These are phyloP conservation scores for Scedosporium dehoogii DNA, from an alignment of 2,329 filamentous ascomycete genomes.

Conservation along the genomic window DNA sequence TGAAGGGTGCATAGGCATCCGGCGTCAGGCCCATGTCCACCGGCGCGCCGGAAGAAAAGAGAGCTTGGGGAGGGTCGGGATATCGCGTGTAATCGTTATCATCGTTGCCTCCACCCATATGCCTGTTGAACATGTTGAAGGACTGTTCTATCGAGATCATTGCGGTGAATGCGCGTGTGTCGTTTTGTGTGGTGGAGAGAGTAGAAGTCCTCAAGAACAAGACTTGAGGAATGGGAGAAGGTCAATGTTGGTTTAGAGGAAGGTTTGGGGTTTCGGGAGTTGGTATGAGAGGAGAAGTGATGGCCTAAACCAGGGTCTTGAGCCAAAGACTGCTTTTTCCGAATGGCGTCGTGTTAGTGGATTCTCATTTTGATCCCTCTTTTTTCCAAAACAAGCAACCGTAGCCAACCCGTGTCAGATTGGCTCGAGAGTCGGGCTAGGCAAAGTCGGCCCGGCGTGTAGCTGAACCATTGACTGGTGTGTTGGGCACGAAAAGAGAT, in stretches of 20 bases:
- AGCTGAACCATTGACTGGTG: background rate
- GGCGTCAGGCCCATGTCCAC: slow-evolving; percentile 40
- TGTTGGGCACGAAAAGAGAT: background rate
- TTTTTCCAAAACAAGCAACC: background rate
- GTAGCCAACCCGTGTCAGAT: background rate
- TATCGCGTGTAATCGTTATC: slow-evolving; percentile 31
- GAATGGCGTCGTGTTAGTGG: background rate
- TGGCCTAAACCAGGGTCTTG: background rate
- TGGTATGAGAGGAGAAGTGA: background rate
- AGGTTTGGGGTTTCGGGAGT: background rate
- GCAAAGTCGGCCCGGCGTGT: background rate
- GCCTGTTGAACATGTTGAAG: slow-evolving; percentile 5
- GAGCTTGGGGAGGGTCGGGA: slow-evolving; percentile 31
- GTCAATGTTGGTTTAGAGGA: background rate
- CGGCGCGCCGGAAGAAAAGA: slow-evolving; percentile 29
- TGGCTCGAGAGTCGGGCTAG: background rate
- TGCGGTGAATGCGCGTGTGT: background rate
- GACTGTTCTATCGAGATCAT: slow-evolving; percentile 3
- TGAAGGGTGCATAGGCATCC: slow-evolving; percentile 32
- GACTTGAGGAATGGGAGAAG: background rate
- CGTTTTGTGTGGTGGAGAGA: background rate
- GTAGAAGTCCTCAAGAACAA: background rate
- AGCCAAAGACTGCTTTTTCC: background rate
- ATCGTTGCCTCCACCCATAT: background rate
- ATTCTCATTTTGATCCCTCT: background rate